Base-by-base conservation (phyloP, 768 basidiomycete species). In the Hemileccinum impolitum region DNA sequence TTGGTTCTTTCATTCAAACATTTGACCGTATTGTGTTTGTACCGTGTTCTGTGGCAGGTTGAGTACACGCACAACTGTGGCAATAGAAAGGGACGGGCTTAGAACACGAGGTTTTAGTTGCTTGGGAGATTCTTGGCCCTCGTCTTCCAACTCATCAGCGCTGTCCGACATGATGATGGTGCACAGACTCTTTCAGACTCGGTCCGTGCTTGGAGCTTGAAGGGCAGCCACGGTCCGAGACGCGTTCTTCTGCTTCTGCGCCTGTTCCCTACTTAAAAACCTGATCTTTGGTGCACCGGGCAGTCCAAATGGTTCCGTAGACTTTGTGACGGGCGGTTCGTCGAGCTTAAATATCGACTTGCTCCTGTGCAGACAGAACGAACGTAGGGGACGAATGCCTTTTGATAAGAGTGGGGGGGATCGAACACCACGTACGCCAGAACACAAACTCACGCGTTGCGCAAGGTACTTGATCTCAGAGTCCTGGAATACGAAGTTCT, bases 1-100 rank as follows among this genome's bases (percentile, higher is more conserved):
- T 66, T 96, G 94, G 64, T 96, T 97, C 67, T 91, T 95, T 48
- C 94, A 82, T 62, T 90, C 88, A 64, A 97, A 98, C 94, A 99
- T 97, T 45, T 91, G 82, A 68, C 97, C 95, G 66, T 97, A 96
- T 70, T 95, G 97, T 3, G 95, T 97, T 43, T 89, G 81, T 0
- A 88, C 84, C 10, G 65, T 62, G 38, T 67, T 59, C 75, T 75
- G 52, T 13, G 43, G 39, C 13, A 42, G 30, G 23, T 15, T 28
- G 15, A 26, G 38, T 39, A 39, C 41, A n/a, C 13, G 32, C 34
- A 39, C 26, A 21, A 41, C 15, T n/a, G 18, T 35, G 25, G n/a
- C n/a, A n/a, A n/a, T n/a, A n/a, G n/a, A n/a, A n/a, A n/a, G n/a
- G n/a, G n/a, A n/a, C n/a, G n/a, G n/a, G n/a, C n/a, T n/a, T n/a